Evolutionary conservation across 2,329 filamentous ascomycete genomes (phyloP).

Genomic region (Botryotinia narcissicola): DNA sequence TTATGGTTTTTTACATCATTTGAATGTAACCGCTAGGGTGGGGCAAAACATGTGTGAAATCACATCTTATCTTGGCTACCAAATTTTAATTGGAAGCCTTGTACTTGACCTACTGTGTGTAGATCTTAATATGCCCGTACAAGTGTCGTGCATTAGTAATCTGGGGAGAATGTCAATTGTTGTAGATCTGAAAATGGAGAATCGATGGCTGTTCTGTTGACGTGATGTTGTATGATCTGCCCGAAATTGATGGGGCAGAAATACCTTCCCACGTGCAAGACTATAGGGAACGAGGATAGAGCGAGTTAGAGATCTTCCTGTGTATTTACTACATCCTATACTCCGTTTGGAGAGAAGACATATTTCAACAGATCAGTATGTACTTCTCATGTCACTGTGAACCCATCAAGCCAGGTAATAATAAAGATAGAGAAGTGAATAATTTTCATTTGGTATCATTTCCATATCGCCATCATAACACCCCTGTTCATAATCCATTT

Average conservation of each 20-base stretch:
- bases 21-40: conserved; percentile 5
- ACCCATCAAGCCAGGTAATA: not conserved
- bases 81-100: not conserved
- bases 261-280: not conserved
- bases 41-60: not conserved
- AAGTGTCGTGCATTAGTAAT: not conserved
- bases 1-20: not conserved
- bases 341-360: not conserved
- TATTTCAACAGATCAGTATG: not conserved
- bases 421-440: not conserved
- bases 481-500: not conserved
- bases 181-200: not conserved
- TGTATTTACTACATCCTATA: not conserved
- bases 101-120: not conserved
- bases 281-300: not conserved
- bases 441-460: conserved; percentile 10
- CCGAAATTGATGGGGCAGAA: no score
- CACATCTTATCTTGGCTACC: conserved; percentile 4
- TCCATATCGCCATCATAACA: not conserved
- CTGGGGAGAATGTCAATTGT: not conserved
- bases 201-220: not conserved
- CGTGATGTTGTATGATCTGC: not conserved
- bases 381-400: not conserved
- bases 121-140: not conserved
- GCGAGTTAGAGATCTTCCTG: not conserved